These are phyloP conservation scores for Aureobasidium leucospermi DNA, from an alignment of 2,329 filamentous ascomycete species.

Conservation along the genomic window DNA sequence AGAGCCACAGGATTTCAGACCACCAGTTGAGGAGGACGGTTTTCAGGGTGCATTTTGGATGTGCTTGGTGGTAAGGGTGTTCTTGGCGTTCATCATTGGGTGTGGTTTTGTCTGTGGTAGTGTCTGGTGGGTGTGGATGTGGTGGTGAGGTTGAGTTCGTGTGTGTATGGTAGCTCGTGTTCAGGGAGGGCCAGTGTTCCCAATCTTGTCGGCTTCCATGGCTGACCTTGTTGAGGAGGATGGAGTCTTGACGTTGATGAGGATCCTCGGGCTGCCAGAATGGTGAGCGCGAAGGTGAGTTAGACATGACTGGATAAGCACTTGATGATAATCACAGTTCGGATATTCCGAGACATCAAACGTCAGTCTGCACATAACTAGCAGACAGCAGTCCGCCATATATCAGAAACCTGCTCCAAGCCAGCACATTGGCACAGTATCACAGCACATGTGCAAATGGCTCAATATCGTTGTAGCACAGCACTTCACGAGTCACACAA, in stretches of 20 bases:
- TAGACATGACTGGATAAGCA: neutral
- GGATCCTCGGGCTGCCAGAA: neutral
- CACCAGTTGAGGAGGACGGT: neutral
- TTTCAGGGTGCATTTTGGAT: neutral
- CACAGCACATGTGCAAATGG: neutral
- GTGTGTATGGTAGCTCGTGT: neutral
- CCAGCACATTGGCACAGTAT: neutral
- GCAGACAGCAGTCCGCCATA: neutral
- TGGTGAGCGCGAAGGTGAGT: neutral
- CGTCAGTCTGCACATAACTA: too few relatives aligned
- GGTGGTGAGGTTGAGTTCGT: neutral
- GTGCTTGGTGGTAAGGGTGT: neutral
- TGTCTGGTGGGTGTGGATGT: neutral
- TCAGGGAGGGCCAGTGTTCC: neutral
- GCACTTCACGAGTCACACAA: neutral
- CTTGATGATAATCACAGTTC: neutral
- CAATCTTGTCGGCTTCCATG: neutral
- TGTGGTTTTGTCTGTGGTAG: too few relatives aligned
- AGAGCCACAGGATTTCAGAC: neutral
- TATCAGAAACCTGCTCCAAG: neutral
- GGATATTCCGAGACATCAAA: too few relatives aligned
- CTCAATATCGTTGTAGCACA: neutral
- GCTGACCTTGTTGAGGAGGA: neutral
- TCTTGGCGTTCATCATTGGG: neutral
- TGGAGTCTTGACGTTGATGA: neutral